A percentile compares a stretch with the other conserved stretches of the same genome.
phyloP scores from a whole-genome alignment of 129 eudicot species.

The Arctium minus region DNA sequence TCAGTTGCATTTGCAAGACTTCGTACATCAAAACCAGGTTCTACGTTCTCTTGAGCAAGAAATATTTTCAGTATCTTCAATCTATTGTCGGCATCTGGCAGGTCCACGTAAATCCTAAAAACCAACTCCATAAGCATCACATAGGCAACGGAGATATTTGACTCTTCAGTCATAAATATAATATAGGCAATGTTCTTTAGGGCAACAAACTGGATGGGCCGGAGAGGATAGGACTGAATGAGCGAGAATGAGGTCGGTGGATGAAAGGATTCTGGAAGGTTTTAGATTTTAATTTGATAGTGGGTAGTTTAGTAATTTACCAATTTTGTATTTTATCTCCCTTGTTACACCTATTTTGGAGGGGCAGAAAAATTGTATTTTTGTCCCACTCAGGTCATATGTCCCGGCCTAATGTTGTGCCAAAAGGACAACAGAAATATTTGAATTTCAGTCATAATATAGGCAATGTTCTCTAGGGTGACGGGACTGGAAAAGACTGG shows the following conservation, averaged over 20 bases:
- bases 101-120: conserved; percentile 83
- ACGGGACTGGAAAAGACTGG: too few species aligned
- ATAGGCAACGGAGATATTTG: background rate
- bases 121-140: conserved; percentile 4
- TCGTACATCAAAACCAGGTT: conserved; percentile 52
- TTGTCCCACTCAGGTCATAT: background rate
- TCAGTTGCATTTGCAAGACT: conserved; percentile 92
- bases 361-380: background rate
- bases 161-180: background rate
- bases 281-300: background rate
- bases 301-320: too few species aligned
- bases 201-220: background rate
- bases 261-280: background rate
- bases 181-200: background rate
- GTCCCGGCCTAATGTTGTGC: too few species aligned
- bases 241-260: background rate
- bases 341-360: background rate
- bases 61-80: conserved; percentile 81
- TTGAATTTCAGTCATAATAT: too few species aligned
- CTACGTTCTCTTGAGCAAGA: conserved; percentile 76
- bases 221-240: too few species aligned
- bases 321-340: background rate
- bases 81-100: conserved; percentile 92
- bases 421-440: too few species aligned
- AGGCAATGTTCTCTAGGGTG: too few species aligned